Evolutionary conservation across 106 monocot genomes (phyloP).

Genomic region (Dendrobium chrysotoxum): DNA sequence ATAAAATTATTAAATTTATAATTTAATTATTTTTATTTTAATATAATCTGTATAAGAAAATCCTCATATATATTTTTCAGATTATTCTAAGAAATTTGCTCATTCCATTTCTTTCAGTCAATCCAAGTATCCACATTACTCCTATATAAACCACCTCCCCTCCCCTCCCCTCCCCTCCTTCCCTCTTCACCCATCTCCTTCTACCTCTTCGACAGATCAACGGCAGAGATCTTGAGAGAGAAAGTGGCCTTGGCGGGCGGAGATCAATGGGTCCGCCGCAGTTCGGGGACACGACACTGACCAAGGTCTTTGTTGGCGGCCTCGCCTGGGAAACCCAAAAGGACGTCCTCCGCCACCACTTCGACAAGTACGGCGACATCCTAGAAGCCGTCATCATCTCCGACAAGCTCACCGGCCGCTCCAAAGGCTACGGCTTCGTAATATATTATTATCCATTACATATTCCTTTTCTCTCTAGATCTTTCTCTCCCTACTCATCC

Average conservation of each 20-base stretch:
- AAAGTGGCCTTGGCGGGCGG: background rate
- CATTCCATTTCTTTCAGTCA: no score
- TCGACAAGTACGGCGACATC: constrained; percentile 60
- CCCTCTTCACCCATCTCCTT: no score
- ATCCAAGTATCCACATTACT: no score
- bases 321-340: constrained; percentile 78
- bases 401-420: constrained; percentile 69
- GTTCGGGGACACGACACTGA: constrained; percentile 39
- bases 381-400: constrained; percentile 82
- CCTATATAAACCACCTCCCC: no score
- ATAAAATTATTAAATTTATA: no score
- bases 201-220: background rate
- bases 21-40: no score
- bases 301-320: constrained; percentile 72
- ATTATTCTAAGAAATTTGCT: no score
- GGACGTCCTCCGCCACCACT: constrained; percentile 55
- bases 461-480: background rate
- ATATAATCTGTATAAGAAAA: no score
- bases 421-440: constrained; percentile 84
- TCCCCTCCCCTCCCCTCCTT: no score
- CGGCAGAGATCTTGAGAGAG: constrained; percentile 12
- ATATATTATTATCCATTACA: background rate
- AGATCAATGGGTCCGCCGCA: constrained; percentile 4
- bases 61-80: no score
- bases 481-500: background rate